Evolutionary conservation across 2,329 filamentous ascomycete genomes (phyloP).

Genomic region (Penicillium freii): DNA sequence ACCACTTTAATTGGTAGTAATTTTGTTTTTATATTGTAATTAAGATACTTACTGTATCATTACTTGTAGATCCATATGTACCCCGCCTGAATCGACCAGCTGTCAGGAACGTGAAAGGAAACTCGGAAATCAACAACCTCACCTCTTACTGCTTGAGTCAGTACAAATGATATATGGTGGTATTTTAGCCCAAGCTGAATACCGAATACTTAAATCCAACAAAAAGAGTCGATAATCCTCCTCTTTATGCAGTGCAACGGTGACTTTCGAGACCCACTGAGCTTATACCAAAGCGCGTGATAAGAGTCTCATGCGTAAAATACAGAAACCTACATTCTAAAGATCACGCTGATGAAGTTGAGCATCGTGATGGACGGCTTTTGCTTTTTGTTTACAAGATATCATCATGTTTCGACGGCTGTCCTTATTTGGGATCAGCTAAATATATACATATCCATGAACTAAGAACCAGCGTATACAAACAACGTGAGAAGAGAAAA

Average conservation of each 20-base stretch:
- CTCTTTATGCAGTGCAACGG: background rate
- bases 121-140: background rate
- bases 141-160: background rate
- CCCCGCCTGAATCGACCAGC: slow-evolving; percentile 25
- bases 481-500: background rate
- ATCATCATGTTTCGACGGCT: background rate
- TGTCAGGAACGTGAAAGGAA: slow-evolving; percentile 19
- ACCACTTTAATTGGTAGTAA: accelerated
- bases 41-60: background rate
- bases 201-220: background rate
- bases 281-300: background rate
- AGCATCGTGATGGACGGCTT: background rate
- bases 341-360: background rate
- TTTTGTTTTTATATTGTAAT: background rate
- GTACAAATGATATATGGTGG: background rate
- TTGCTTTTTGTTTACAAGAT: background rate
- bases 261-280: background rate
- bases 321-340: background rate
- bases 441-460: background rate
- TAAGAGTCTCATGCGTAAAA: background rate
- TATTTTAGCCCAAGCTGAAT: background rate
- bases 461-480: background rate
- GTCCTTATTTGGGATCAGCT: background rate
- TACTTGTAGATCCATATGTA: background rate
- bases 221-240: background rate